Evolutionary conservation across 2,329 filamentous ascomycete species (phyloP), one percentile per base, ranked within the genome.

Genomic region (Tolypocladium tropicale): DNA sequence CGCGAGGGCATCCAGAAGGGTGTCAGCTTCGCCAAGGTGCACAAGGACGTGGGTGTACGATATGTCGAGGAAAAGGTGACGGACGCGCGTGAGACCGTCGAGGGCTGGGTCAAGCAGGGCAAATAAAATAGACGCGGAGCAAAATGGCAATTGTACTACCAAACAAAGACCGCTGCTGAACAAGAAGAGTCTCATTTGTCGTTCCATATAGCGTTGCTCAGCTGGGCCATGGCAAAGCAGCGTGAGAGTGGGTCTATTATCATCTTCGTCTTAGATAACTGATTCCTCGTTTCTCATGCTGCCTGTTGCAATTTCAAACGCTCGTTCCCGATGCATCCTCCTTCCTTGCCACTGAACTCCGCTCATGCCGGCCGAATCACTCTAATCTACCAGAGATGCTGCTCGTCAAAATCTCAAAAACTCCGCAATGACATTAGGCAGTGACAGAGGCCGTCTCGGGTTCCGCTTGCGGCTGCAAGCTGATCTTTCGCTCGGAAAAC

Each of bases 61-160:
- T 88, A 86, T 75, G 83, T 95, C 59, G 86, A 95, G 68, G 87
- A 90, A 59, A 92, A 89, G 77, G 87, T 96, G 55, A 82, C 80
- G 58, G 82, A 86, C 55, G 86, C 83, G 57, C 82, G 91, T 64
- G 86, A 92, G 73, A 80, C 81, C 53, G 76, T 96, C 57, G 91
- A 96, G 78, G 84, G 84, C 59, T 94, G 92, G 90, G 89, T 97
- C 55, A 90, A 84, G 78, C 92, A 95, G 80, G 92, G 90, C 56
- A 89, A 88, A 80, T 92, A 81, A 89, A 88, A 80, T 92, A 81
- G 59, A 62, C 54, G 32, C 54, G 57, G 51, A 55, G 43, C 54
- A 57, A 65, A 66, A 65, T 61, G 64, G 64, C 58, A 58, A 62
- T 37, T 72, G 71, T 73, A 73, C 60, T 59, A 72, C 65, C 62